Evolutionary conservation across 768 basidiomycete species (phyloP).

Genomic region (Russula virescens): DNA sequence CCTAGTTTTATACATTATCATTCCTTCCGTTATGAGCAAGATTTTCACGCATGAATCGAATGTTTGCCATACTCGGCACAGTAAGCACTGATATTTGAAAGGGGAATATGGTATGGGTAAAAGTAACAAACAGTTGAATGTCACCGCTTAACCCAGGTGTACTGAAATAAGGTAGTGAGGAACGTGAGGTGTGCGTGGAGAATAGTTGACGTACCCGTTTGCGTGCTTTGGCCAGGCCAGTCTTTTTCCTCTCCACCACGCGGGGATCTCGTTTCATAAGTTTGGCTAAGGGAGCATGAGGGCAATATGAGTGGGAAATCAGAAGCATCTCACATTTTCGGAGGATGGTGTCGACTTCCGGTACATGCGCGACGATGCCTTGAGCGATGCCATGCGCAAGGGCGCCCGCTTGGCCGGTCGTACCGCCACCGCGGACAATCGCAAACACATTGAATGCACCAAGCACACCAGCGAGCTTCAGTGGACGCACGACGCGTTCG

Average conservation of each 20-base stretch:
- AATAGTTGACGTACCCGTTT: conserved; percentile 59
- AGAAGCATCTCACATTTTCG: conserved; percentile 52
- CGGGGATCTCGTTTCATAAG: conserved; percentile 87
- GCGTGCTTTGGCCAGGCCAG: conserved; percentile 85
- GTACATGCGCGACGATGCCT: conserved; percentile 65
- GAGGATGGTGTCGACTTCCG: conserved; percentile 58
- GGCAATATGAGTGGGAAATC: neutral
- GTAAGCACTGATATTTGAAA: conserved; percentile 3
- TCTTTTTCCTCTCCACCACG: conserved; percentile 99
- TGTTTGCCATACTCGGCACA: neutral
- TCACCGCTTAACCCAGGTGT: conserved; percentile 95
- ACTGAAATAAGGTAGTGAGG: conserved; percentile 40
- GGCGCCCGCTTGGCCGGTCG: conserved; percentile 90
- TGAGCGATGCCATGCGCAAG: conserved; percentile 72
- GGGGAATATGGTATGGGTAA: neutral
- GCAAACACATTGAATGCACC: conserved; percentile 74
- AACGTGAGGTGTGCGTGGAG: conserved; percentile 9
- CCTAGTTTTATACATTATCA: conserved; percentile 16
- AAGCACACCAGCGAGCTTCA: conserved; percentile 76
- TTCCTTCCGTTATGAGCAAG: conserved; percentile 13
- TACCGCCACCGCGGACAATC: conserved; percentile 74
- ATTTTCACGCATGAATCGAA: conserved; percentile 3
- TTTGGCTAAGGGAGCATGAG: conserved; percentile 52
- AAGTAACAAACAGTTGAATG: neutral
- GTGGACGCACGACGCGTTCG: conserved; percentile 74